Evolutionary conservation across 495 filamentous ascomycete species (phyloP).

Genomic region (Cercophora sp.): DNA sequence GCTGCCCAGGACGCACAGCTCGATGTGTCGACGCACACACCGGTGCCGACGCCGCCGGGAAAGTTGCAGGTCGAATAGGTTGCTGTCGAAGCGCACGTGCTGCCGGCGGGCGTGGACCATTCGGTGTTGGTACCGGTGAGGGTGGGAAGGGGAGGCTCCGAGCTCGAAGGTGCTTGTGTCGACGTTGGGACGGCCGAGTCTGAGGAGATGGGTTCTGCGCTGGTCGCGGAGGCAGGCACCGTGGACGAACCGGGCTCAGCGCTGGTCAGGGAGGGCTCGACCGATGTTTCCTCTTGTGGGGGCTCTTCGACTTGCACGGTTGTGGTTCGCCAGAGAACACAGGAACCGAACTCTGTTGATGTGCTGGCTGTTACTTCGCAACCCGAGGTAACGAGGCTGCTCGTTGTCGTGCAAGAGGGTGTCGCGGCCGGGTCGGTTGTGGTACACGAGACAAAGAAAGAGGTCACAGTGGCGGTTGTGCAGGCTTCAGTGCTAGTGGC

Average conservation of each 20-base stretch:
- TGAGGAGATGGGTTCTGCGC: not conserved
- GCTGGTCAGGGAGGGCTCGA: too few relatives aligned
- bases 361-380: not conserved
- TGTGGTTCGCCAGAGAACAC: not conserved
- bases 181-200: not conserved
- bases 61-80: not conserved
- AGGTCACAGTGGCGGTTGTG: not conserved
- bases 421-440: not conserved
- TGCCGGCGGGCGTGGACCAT: not conserved
- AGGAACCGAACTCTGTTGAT: not conserved
- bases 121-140: not conserved
- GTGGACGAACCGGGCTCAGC: too few relatives aligned
- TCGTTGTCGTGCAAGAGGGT: not conserved
- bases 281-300: too few relatives aligned
- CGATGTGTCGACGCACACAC: not conserved
- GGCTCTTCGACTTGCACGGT: not conserved
- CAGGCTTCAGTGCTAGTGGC: not conserved
- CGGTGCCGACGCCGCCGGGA: not conserved
- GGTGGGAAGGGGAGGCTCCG: not conserved
- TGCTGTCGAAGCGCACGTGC: not conserved
- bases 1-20: not conserved
- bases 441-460: not conserved
- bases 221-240: not conserved
- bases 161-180: not conserved
- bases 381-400: not conserved